Base-by-base conservation (phyloP, 495 filamentous ascomycete genomes). In the Aspergillus avenaceus region DNA sequence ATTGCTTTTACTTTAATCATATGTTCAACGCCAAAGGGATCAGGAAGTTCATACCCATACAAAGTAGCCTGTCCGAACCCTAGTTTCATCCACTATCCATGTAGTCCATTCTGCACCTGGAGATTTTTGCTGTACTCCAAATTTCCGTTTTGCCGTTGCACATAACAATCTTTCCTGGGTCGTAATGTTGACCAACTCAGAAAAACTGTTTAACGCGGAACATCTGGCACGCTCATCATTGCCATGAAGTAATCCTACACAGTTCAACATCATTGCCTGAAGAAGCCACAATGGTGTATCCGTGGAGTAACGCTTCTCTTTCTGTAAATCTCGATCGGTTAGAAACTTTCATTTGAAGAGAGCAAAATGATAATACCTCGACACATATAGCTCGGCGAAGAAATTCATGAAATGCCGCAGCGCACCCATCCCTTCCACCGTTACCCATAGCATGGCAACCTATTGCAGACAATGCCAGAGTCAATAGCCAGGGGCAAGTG, bases 401-500 rank as follows among this genome's bases (percentile, higher is more conserved):
- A 44, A 78, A 64, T 47, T 78, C 75, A 48, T 76, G 65, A 25
- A 76, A 64, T 34, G 71, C 64, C 22, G 55, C 38, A 27, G 60
- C 52, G 38, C 56, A 67, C 8, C 64, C 53, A 16, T 66, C 56
- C 44, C 55, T 44, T 16, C 67, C 59, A n/a, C 59, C 31, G 6
- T 55, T 42, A 5, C 56, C 54, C 38, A 59, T 57, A 50, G 58
- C 64, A 47, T 76, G 71, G 43, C 65, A 71, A 2, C 76, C 77
- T 43, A 79, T 67, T 37, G 75, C 64, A 8, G 73, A 56, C 38
- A 79, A 47, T 18, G 75, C 70, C 36, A 79, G 50, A 4, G 52
- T 53, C 38, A 77, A 45, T 16, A 76, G 52, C 74, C 73, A 78
- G 49, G 75, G 71, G 19, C 57, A 65, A 29, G 53, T 51, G 11